Evolutionary conservation across 2,329 filamentous ascomycete genomes (phyloP), one percentile per base, ranked within the genome.

Genomic region (Thyridium curvatum): DNA sequence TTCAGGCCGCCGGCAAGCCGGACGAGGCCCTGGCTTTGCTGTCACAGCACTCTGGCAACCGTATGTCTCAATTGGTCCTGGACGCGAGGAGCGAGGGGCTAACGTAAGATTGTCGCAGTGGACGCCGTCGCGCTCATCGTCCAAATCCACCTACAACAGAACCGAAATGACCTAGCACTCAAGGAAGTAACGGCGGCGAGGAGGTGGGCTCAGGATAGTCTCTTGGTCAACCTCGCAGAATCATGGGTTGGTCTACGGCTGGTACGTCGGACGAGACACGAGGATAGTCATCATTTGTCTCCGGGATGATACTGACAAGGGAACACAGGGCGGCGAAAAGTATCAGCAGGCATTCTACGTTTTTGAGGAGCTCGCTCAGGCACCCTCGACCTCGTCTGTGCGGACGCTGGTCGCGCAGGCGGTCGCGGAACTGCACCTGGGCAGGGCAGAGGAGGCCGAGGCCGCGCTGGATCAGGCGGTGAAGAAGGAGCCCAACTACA

Each of bases 311-410:
- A 3, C 39, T 26, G 10, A 26, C 21, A 26, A 26, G 21, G 21
- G 10, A 10, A 26, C 21, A 18, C 44, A 94, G 84, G 91, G 91
- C 55, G 90, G 90, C 50, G 89, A 95, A 52, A 93, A 88, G 61
- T 97, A 97, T 65, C 93, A 97, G 57, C 86, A 93, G 56, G 84
- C 91, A 14, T 97, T 94, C 65, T 97, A 98, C 71, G 91, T 97
- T 44, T 97, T 88, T 55, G 91, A 97, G 65, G 93, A 98, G 64
- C 78, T 97, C 35, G 91, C 93, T 4, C 87, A 94, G 57, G 83
- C 86, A 18, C 84, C 89, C 3, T 81, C 86, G 26, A 89, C 86
- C 14, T 82, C 87, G 35, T 86, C 86, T 13, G 73, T 82, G 38
- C 73, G 82, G 49, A 84, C 79, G 14, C 76, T 96, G 40, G 79